Conservation (phyloP, 1,139 yeast genomes). For the Kurtzmaniella quercitrusa region DNA sequence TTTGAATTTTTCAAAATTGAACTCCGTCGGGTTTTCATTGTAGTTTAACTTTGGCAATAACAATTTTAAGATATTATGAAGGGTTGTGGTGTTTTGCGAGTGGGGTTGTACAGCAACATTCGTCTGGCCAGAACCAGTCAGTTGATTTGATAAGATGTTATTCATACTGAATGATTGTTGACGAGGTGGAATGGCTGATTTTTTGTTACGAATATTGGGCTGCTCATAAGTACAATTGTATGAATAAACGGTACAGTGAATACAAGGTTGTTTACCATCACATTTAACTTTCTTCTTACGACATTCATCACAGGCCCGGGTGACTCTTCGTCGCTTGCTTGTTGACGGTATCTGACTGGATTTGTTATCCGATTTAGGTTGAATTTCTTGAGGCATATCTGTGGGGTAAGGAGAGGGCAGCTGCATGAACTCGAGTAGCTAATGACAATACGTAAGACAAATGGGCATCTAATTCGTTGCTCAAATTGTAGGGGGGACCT, state of each 20-base stretch:
- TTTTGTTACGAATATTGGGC: constrained; percentile 61
- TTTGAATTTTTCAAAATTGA: constrained; percentile 34
- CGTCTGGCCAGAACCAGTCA: not conserved
- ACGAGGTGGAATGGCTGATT: constrained; percentile 10
- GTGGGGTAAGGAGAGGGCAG: not conserved
- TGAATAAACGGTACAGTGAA: constrained; percentile 84
- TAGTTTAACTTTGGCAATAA: constrained; percentile 48
- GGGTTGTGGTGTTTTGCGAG: not conserved
- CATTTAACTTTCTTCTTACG: constrained; percentile 79
- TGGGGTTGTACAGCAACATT: not conserved
- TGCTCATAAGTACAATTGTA: constrained; percentile 69
- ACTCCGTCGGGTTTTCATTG: constrained; percentile 27
- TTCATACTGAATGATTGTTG: constrained; percentile 4
- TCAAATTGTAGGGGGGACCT: too few species aligned
- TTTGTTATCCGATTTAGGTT: not conserved
- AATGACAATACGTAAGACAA: too few species aligned
- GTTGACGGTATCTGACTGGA: not conserved
- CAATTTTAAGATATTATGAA: constrained; percentile 27
- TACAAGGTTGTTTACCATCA: constrained; percentile 84
- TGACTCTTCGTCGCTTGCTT: constrained; percentile 68
- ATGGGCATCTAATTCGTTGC: too few species aligned
- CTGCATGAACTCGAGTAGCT: not conserved
- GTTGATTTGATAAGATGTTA: not conserved
- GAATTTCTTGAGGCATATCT: not conserved
- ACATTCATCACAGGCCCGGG: constrained; percentile 83